A percentile compares a stretch with the other conserved stretches of the same genome.
These are phyloP conservation scores for Triticum monococcum DNA, from an alignment of 176 grass and related monocot species.

Conservation along the genomic window DNA sequence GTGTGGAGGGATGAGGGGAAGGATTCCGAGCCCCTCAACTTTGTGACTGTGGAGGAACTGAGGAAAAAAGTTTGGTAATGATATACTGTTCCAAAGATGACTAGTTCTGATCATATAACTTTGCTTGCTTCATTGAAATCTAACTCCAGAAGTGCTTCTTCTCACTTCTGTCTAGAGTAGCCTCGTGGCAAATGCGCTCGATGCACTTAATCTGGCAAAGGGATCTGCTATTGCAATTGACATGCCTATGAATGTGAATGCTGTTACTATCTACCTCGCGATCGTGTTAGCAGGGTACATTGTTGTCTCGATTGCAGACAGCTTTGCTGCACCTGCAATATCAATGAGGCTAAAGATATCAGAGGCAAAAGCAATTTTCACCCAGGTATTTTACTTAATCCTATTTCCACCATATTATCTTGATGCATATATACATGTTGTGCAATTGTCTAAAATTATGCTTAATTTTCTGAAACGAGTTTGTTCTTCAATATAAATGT, in stretches of 20 bases:
- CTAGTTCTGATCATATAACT: background rate
- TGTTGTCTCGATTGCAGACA: slow-evolving; percentile 96
- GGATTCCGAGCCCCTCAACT: slow-evolving; percentile 63
- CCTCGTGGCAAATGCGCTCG: slow-evolving; percentile 81
- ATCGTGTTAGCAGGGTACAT: slow-evolving; percentile 76
- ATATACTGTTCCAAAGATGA: background rate
- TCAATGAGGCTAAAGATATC: slow-evolving; percentile 72
- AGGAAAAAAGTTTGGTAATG: slow-evolving; percentile 77
- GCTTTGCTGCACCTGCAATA: slow-evolving; percentile 94
- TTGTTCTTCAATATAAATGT: slow-evolving; percentile 1
- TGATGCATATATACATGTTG: background rate
- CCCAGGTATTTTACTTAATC: slow-evolving; percentile 55
- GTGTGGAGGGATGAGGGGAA: slow-evolving; percentile 86
- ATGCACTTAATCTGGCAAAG: slow-evolving; percentile 68
- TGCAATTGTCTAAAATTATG: background rate
- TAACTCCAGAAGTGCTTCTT: background rate
- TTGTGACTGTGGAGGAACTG: slow-evolving; percentile 70
- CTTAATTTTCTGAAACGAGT: slow-evolving; percentile 8
- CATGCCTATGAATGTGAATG: slow-evolving; percentile 91
- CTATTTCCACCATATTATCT: slow-evolving; percentile 1
- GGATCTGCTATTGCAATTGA: slow-evolving; percentile 91
- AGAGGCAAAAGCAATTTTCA: slow-evolving; percentile 94
- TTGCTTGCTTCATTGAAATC: background rate
- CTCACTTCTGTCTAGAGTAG: slow-evolving; percentile 42
- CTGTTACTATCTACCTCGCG: slow-evolving; percentile 84